These are phyloP conservation scores for Prunus armeniaca DNA, from an alignment of 306 rosid genomes.

Conservation along the genomic window DNA sequence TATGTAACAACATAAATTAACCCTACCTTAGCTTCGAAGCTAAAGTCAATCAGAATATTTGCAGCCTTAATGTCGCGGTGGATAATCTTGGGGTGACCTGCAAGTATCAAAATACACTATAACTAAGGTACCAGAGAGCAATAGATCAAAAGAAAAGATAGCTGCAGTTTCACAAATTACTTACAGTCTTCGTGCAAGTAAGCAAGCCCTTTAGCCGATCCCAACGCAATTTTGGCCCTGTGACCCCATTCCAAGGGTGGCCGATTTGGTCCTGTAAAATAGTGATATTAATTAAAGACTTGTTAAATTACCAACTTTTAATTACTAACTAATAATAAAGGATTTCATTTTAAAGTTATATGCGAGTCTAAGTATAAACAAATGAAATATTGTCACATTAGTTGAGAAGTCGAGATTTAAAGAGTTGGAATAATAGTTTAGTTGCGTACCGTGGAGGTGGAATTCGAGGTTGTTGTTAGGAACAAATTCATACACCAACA, in stretches of 20 bases:
- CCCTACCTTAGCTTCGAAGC: constrained; percentile 79
- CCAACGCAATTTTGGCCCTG: constrained; percentile 69
- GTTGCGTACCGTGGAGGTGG: constrained; percentile 68
- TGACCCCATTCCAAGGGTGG: constrained; percentile 64
- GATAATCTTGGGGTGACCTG: constrained; percentile 94
- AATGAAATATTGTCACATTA: neutral
- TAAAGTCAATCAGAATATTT: constrained; percentile 72
- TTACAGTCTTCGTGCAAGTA: constrained; percentile 94
- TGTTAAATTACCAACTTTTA: no score
- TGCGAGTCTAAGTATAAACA: neutral
- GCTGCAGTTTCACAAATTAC: constrained; percentile 3
- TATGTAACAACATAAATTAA: neutral
- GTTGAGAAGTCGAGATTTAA: neutral
- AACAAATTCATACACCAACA: constrained; percentile 75
- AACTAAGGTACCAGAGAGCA: neutral
- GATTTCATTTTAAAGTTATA: no score
- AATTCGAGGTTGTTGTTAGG: constrained; percentile 75
- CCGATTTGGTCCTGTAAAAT: constrained; percentile 34
- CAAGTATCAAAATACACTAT: neutral
- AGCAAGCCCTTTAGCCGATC: constrained; percentile 92
- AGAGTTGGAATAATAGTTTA: neutral
- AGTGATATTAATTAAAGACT: neutral
- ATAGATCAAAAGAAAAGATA: neutral
- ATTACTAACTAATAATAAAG: no score
- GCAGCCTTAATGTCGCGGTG: constrained; percentile 85